These are phyloP conservation scores for Ophiocordyceps camponoti-leonardi DNA, from an alignment of 2,329 filamentous ascomycete species.

Conservation along the genomic window DNA sequence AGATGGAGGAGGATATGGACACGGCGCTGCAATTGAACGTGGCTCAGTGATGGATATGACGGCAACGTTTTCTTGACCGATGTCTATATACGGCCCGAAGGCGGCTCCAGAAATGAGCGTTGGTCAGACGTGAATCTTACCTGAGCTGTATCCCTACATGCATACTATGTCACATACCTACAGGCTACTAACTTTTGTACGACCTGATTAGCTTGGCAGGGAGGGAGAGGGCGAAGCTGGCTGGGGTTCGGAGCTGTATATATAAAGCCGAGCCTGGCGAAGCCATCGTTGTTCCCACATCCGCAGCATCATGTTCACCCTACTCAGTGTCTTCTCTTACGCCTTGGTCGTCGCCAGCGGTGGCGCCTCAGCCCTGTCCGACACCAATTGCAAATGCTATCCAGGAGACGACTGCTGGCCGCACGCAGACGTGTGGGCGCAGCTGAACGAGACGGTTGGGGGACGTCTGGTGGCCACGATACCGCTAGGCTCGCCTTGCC, in stretches of 20 bases:
- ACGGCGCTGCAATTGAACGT: not conserved
- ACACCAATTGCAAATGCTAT: constrained; percentile 13
- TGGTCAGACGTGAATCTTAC: too few relatives aligned
- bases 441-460: constrained; percentile 32
- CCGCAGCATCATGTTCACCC: not conserved
- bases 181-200: too few relatives aligned
- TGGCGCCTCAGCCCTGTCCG: not conserved
- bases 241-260: too few relatives aligned
- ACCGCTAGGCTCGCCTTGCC: constrained; percentile 35
- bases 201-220: too few relatives aligned
- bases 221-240: too few relatives aligned
- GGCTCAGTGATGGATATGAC: not conserved
- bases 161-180: too few relatives aligned
- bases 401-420: constrained; percentile 39
- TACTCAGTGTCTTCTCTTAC: not conserved
- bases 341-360: not conserved
- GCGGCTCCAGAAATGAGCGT: too few relatives aligned
- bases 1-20: constrained; percentile 6
- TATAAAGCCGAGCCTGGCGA: not conserved
- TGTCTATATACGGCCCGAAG: too few relatives aligned
- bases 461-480: constrained; percentile 33
- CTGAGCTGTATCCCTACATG: too few relatives aligned
- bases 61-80: too few relatives aligned
- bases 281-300: not conserved
- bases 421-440: constrained; percentile 21